Evolutionary conservation across 495 filamentous ascomycete species (phyloP).

Genomic region (Glonium stellatum): DNA sequence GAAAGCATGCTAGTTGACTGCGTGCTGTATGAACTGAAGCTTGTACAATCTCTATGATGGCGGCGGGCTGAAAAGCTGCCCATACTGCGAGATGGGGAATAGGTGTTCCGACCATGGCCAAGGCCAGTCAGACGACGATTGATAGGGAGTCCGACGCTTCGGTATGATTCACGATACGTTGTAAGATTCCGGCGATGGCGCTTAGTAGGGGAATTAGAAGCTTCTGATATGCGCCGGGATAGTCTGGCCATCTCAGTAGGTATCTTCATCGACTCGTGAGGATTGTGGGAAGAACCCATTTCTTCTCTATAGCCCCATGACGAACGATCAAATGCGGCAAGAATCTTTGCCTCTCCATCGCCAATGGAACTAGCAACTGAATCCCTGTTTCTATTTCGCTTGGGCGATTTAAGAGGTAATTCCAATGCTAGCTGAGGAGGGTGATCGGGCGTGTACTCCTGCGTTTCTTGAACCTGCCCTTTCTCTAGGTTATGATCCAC

Average conservation of each 20-base stretch:
- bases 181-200: conserved; percentile 10
- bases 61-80: conserved; percentile 8
- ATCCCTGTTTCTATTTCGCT: conserved; percentile 17
- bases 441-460: conserved; percentile 15
- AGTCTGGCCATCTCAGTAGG: conserved; percentile 31
- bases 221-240: conserved; percentile 22
- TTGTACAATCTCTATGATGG: conserved; percentile 20
- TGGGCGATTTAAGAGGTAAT: conserved; percentile 8
- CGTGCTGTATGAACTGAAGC: conserved; percentile 27
- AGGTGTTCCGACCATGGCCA: conserved; percentile 18
- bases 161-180: conserved; percentile 10
- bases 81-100: conserved; percentile 15
- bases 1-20: conserved; percentile 30
- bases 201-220: conserved; percentile 18
- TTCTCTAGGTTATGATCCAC: conserved; percentile 30
- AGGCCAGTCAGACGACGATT: conserved; percentile 21
- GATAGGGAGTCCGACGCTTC: conserved; percentile 20
- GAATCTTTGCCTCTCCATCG: conserved; percentile 27
- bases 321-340: conserved; percentile 27
- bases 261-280: conserved; percentile 35
- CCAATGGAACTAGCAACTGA: conserved; percentile 24
- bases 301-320: conserved; percentile 26
- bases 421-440: conserved; percentile 29
- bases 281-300: conserved; percentile 24
- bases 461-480: conserved; percentile 5